phyloP scores from a whole-genome alignment of 192 early-diverging fungal genomes.

The Backusella psychrophila region DNA sequence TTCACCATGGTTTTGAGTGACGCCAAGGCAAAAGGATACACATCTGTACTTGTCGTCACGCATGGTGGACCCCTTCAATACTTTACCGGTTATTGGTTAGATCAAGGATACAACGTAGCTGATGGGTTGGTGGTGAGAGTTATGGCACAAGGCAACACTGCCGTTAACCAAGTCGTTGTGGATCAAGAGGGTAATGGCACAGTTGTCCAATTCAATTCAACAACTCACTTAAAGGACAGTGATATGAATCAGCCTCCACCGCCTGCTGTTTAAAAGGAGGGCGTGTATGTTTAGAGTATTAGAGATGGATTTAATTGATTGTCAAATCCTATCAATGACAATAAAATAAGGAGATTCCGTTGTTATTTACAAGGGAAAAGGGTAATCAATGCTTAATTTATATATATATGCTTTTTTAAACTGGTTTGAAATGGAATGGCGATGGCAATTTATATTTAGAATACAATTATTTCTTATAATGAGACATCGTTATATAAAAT shows the following conservation, averaged over 20 bases:
- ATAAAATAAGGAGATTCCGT: not conserved
- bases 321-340: not conserved
- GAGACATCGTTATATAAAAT: no score
- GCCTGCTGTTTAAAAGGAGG: not conserved
- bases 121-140: not conserved
- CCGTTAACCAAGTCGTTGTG: not conserved
- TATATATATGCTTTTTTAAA: not conserved
- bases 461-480: no score
- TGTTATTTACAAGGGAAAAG: not conserved
- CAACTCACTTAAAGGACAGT: not conserved
- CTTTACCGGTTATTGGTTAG: constrained; percentile 8
- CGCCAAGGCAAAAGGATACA: constrained; percentile 1
- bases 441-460: not conserved
- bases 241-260: not conserved
- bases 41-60: constrained; percentile 22
- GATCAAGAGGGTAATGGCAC: not conserved
- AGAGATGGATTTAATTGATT: not conserved
- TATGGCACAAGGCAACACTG: constrained; percentile 12
- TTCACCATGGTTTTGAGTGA: constrained; percentile 13
- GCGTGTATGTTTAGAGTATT: not conserved
- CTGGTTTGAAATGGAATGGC: not conserved
- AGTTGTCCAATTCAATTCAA: constrained; percentile 5
- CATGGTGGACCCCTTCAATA: constrained; percentile 26
- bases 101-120: not conserved
- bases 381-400: not conserved